phyloP scores from a whole-genome alignment of 2,329 filamentous ascomycete genomes.

The Myrmaecium sp. region DNA sequence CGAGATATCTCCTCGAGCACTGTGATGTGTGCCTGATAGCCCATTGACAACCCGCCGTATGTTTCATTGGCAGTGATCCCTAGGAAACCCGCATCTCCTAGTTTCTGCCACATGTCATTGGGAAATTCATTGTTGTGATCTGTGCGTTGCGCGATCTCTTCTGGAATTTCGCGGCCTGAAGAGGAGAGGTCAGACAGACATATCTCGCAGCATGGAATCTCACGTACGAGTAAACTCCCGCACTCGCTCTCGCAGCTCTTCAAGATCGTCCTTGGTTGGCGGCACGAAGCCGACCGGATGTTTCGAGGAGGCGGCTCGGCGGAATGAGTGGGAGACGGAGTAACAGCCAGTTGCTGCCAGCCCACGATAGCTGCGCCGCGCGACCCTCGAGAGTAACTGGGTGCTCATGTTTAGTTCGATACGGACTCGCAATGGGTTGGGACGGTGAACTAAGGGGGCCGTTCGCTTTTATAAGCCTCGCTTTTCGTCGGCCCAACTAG shows the following conservation, averaged over 20 bases:
- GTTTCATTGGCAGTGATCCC: constrained; percentile 89
- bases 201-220: neutral
- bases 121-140: constrained; percentile 82
- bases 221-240: constrained; percentile 60
- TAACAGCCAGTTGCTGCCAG: no score
- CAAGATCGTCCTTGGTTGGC: constrained; percentile 55
- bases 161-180: constrained; percentile 62
- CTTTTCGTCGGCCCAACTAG: no score
- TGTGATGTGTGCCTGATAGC: constrained; percentile 90
- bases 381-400: no score
- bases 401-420: no score
- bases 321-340: no score
- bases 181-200: neutral
- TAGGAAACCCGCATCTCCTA: constrained; percentile 78
- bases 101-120: constrained; percentile 77
- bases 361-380: no score
- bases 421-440: no score
- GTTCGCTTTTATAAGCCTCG: no score
- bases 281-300: constrained; percentile 50
- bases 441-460: no score
- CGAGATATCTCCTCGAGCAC: constrained; percentile 91
- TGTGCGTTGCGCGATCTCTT: constrained; percentile 65
- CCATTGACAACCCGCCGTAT: constrained; percentile 76
- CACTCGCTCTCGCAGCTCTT: constrained; percentile 67
- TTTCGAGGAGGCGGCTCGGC: no score